Base-by-base conservation (phyloP, 768 basidiomycete species). In the Boletus rubescentipes region DNA sequence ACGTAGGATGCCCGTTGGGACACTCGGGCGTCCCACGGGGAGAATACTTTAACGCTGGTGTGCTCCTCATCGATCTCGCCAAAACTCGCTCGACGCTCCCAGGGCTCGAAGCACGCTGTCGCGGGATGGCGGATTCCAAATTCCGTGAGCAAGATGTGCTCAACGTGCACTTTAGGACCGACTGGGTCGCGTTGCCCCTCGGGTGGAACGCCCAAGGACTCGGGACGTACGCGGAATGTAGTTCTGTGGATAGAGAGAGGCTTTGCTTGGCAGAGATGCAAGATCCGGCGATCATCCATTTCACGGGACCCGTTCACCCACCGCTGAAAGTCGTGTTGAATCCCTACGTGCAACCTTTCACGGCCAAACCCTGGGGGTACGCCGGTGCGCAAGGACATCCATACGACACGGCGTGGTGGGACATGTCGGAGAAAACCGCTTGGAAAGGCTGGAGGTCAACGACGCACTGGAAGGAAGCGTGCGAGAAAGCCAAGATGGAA, bases 291-390 rank as follows among this genome's bases (percentile, higher is more conserved):
- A 75, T 85, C 54, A 78, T 84, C 12, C 83, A 83, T 60, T 85
- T 85, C 66, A 82, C 82, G 3, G 82, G 83, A 2, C 78, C 82
- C 2, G 70, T 81, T 29, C 71, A 82, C 63, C 81, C 82, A 1
- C 57, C 62, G 5, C 41, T 82, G 55, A 73, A 66, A 8, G 67
- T 72, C 5, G 75, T 82, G 11, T 61, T 83, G 56, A 81, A 81
- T 61, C 76, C 77, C 2, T 77, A 71, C 50, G 72, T 80, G n/a
- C 81, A 78, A 58, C 82, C 80, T 4, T 78, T 69, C 54, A 78
- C 77, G 2, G 72, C 80, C 9, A 85, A 83, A 55, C 81, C 81
- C 1, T 83, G 83, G 82, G 80, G 80, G 3, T 83, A 82, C 53
- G 71, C 77, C 1, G 78, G 80, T 12, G 69, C 79, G 1, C 81